Conservation (phyloP, 169 alveolate species). For the Cryptosporidium parvum region DNA sequence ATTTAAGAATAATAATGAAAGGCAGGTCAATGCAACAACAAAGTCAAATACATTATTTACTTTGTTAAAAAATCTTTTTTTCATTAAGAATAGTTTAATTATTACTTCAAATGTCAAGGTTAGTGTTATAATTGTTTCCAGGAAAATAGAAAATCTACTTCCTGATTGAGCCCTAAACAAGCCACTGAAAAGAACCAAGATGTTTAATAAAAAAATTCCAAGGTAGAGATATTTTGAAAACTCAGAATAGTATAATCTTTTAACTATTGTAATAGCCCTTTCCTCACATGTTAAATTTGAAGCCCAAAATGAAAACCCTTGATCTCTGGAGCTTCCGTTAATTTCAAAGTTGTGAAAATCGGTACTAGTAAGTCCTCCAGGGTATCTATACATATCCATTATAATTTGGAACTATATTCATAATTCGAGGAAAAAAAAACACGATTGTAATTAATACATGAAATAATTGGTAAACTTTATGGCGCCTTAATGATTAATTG, state of each 20-base stretch:
- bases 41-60: slow-evolving; percentile 54
- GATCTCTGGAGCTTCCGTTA: slow-evolving; percentile 18
- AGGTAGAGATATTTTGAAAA: slow-evolving; percentile 57
- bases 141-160: slow-evolving; percentile 17
- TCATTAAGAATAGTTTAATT: slow-evolving; percentile 59
- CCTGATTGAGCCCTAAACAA: slow-evolving; percentile 36
- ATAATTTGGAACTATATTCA: neutral
- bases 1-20: slow-evolving; percentile 29
- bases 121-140: slow-evolving; percentile 42
- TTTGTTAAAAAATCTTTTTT: slow-evolving; percentile 31
- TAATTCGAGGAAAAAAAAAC: neutral
- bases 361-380: slow-evolving; percentile 31
- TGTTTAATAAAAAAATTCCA: slow-evolving; percentile 46
- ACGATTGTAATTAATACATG: neutral
- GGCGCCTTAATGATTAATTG: slow-evolving; percentile 12
- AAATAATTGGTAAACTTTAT: neutral
- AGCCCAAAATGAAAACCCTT: neutral
- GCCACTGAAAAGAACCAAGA: slow-evolving; percentile 49
- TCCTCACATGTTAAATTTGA: slow-evolving; percentile 58
- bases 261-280: slow-evolving; percentile 44
- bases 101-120: slow-evolving; percentile 54
- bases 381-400: slow-evolving; percentile 65
- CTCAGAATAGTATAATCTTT: slow-evolving; percentile 67
- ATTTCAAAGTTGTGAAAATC: slow-evolving; percentile 54
- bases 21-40: slow-evolving; percentile 40